These are phyloP conservation scores for Parasitella parasitica DNA, from an alignment of 371 early-diverging fungal species.

Conservation along the genomic window DNA sequence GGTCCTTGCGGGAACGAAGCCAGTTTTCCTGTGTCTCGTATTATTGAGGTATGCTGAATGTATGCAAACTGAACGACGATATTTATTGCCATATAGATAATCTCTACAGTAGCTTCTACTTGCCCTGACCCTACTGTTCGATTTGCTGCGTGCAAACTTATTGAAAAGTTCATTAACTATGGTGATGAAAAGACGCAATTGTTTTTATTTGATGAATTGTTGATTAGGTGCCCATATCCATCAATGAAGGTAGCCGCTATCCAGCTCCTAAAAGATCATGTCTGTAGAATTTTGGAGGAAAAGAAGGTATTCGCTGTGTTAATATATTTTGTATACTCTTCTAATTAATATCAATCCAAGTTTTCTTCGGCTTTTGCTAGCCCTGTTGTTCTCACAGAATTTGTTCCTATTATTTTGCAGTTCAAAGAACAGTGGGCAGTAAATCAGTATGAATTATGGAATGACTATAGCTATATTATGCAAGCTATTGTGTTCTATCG, in stretches of 20 bases:
- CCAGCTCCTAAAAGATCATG: conserved; percentile 34
- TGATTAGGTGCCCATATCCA: conserved; percentile 34
- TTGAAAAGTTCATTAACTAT: conserved; percentile 19
- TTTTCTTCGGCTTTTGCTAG: conserved; percentile 14
- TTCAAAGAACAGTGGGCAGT: conserved; percentile 1
- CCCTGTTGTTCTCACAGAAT: conserved; percentile 10
- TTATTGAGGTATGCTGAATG: conserved; percentile 1
- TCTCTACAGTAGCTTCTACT: conserved; percentile 19
- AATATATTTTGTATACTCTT: background rate
- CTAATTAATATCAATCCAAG: background rate
- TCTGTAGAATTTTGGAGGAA: conserved; percentile 2
- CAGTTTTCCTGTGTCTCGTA: background rate
- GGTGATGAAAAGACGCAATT: conserved; percentile 24
- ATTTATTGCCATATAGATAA: background rate
- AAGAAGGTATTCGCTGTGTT: background rate
- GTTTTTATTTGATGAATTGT: conserved; percentile 24
- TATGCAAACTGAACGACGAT: background rate
- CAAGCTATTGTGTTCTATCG: conserved; percentile 42
- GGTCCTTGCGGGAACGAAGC: conserved; percentile 2
- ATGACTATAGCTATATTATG: conserved; percentile 38
- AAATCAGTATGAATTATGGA: conserved; percentile 15
- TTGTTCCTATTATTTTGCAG: conserved; percentile 23
- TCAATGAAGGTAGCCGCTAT: conserved; percentile 42
- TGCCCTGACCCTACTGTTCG: conserved; percentile 20
- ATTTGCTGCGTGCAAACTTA: conserved; percentile 25